Evolutionary conservation across 202 grass and related monocot genomes (phyloP), one percentile per base, ranked within the genome.

Genomic region (Miscanthus sacchariflorus): DNA sequence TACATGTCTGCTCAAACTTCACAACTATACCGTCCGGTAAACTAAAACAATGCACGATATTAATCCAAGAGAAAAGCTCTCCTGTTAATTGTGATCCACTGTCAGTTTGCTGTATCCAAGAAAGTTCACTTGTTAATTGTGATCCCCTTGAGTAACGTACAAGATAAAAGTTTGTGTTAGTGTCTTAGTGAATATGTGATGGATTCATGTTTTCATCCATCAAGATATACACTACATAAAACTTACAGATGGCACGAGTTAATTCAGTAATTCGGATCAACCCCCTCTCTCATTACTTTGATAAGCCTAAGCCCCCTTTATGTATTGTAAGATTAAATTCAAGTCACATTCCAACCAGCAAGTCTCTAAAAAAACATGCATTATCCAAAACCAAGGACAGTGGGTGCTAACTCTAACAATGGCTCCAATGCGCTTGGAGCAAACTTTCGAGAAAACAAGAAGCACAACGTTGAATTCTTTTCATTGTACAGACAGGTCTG

Each of bases 371-470:
- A 21, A 21, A n/a, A 63, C 30, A 77, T 77, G 12, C 5, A 21
- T 38, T 84, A 95, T 44, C 88, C 88, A 82, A 87, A 93, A 81
- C 92, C 88, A 5, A 95, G 90, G 65, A 89, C 61, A 43, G 73
- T 90, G 19, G 94, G 91, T 56, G 92, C 81, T 70, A 96, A 79
- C 80, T 89, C 81, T 82, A 99, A 86, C 84, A 96, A 85, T 28
- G 94, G 94, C 75, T 92, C 87, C 84, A 99, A 87, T 12, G 94
- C 84, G 80, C 92, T 95, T 67, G 92, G 94, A 67, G 96, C 84
- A 72, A 99, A 96, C 86, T 99, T 99, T 81, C 94, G 88, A 48
- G 92, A 94, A 85, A 99, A 96, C 33, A 96, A 82, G 56, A 92
- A 90, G 88, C 96, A 99, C 24, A 82, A 77, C 1, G 87, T 90